Evolutionary conservation across 2,329 filamentous ascomycete genomes (phyloP).

Genomic region (Immersiporthe knoxdaviesiana): DNA sequence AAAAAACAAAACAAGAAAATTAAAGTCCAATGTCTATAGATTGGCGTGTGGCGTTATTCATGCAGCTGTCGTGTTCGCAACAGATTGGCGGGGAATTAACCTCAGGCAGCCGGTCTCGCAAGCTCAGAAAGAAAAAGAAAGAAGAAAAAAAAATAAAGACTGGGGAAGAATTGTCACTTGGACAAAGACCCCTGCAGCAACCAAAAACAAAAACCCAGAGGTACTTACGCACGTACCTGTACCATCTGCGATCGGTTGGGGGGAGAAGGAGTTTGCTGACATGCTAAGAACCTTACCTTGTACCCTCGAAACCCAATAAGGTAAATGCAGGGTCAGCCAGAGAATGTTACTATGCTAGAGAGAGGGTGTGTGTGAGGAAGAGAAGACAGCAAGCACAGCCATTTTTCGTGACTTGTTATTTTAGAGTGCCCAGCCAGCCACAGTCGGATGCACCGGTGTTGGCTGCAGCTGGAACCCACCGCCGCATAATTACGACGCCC

Average conservation of each 20-base stretch:
- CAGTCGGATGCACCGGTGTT: constrained; percentile 4
- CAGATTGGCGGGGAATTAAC: constrained; percentile 6
- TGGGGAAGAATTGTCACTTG: background rate
- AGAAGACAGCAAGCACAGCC: background rate
- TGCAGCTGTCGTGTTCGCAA: constrained; percentile 16
- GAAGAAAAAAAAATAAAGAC: background rate
- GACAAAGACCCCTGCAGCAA: background rate
- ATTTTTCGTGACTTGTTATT: constrained; percentile 4
- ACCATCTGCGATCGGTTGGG: background rate
- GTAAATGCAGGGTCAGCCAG: background rate
- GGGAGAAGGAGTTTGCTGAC: background rate
- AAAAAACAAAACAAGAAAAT: too few relatives aligned
- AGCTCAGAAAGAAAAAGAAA: constrained; percentile 9
- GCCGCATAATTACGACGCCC: background rate
- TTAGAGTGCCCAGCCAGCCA: background rate
- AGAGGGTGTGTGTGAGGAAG: too few relatives aligned
- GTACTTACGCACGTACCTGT: background rate
- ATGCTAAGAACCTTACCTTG: constrained; percentile 1
- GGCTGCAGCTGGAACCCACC: constrained; percentile 6
- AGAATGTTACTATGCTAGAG: too few relatives aligned
- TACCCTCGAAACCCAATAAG: background rate
- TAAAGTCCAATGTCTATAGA: background rate
- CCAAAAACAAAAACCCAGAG: background rate
- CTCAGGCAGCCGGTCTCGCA: constrained; percentile 9
- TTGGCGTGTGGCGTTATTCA: background rate